Base-by-base conservation (phyloP, 805 yeast species). In the Spathaspora hagerdaliae region DNA sequence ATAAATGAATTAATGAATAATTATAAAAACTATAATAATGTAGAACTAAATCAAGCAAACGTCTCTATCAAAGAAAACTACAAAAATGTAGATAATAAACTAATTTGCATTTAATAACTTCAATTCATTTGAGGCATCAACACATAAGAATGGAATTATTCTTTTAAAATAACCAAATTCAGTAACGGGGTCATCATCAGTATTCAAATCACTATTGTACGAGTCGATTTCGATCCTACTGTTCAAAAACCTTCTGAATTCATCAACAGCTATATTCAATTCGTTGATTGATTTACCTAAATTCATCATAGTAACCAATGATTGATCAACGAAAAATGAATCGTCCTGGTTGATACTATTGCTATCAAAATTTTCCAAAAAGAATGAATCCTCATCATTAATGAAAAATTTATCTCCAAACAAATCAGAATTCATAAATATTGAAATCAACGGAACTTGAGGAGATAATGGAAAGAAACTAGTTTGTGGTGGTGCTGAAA, bases 261-360 rank as follows among this genome's bases (percentile, higher is more conserved):
- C 82, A 11, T 68, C 66, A 19, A 78, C 74, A 36, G 68, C 59
- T 3, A 46, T 31, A 45, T 74, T 73, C 75, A 82, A 77, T 52
- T 80, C 86, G 52, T 73, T 76, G 42, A 81, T 53, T 7, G 78
- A 65, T 44, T 73, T 71, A 9, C 82, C 83, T 31, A 76, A 53
- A 36, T 59, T 61, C 10, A 59, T 49, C 51, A 57, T 53, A 38
- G 63, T 63, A n/a, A 52, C 44, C 11, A 36, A n/a, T 11, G 29
- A 12, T 11, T 10, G n/a, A 24, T 24, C 33, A 10, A 15, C 14
- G 13, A 14, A 11, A 6, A 41, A 7, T n/a, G 19, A 6, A 9
- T 46, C 47, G 10, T 47, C 37, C 5, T 29, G 32, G 9, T 29
- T 29, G 9, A 11, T 9, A 14, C 27, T 24, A 8, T 50, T 44